Conservation (phyloP, 2,329 filamentous ascomycete genomes). For the Calycina herbarum region DNA sequence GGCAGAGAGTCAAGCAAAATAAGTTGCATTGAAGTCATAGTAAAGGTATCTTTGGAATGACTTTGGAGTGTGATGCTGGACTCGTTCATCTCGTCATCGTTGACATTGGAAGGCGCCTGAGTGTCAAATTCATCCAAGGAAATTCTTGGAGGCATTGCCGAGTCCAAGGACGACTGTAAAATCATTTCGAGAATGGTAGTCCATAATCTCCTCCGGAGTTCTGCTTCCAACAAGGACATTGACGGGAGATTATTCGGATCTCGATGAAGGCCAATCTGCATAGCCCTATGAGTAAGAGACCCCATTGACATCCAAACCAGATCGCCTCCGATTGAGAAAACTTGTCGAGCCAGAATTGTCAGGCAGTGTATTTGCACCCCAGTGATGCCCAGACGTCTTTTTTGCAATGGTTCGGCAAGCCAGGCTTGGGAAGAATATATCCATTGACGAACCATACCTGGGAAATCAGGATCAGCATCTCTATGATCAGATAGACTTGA, state of each 20-base stretch:
- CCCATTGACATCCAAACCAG: constrained; percentile 45
- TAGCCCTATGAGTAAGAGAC: constrained; percentile 43
- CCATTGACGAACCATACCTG: constrained; percentile 40
- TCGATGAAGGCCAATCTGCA: constrained; percentile 48
- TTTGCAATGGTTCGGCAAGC: constrained; percentile 44
- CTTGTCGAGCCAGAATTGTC: constrained; percentile 41
- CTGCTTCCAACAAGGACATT: constrained; percentile 31
- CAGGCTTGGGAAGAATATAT: constrained; percentile 44
- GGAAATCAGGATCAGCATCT: constrained; percentile 29
- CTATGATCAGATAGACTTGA: not conserved
- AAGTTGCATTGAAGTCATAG: too few relatives aligned
- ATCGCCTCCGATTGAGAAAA: constrained; percentile 45
- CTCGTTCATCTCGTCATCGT: too few relatives aligned
- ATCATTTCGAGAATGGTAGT: too few relatives aligned
- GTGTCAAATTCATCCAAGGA: too few relatives aligned
- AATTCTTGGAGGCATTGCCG: too few relatives aligned
- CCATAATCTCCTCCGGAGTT: constrained; percentile 23
- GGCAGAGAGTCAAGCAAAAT: too few relatives aligned
- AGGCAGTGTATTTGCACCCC: constrained; percentile 38
- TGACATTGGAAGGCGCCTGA: too few relatives aligned
- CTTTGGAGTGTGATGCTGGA: too few relatives aligned
- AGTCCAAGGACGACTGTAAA: too few relatives aligned
- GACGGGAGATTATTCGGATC: constrained; percentile 18
- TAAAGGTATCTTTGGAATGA: too few relatives aligned
- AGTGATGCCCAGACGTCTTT: constrained; percentile 37